Evolutionary conservation across 371 early-diverging fungal species (phyloP).

Genomic region (Syncephalastrum sp.): DNA sequence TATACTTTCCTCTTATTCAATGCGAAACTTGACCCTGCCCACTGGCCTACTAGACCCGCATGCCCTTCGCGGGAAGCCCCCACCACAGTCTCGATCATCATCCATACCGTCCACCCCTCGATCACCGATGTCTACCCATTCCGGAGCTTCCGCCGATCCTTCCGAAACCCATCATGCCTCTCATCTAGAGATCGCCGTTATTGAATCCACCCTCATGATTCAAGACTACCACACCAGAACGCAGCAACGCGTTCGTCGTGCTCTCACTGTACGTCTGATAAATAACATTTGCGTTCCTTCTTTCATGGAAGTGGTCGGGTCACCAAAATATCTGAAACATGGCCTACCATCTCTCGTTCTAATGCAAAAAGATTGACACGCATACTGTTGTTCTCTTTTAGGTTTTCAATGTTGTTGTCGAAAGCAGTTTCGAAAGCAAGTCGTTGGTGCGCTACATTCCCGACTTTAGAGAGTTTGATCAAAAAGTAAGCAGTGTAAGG

Average conservation of each 20-base stretch:
- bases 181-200: conserved; percentile 31
- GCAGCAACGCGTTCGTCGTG: conserved; percentile 24
- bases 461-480: conserved; percentile 62
- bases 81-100: background rate
- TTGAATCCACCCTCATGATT: conserved; percentile 31
- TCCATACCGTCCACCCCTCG: background rate
- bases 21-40: conserved; percentile 4
- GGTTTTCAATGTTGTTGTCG: conserved; percentile 59
- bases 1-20: background rate
- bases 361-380: conserved; percentile 8
- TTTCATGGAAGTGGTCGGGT: conserved; percentile 7
- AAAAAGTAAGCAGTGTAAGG: conserved; percentile 47
- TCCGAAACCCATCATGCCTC: conserved; percentile 4
- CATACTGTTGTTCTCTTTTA: conserved; percentile 10
- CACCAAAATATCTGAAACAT: conserved; percentile 21
- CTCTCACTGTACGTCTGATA: conserved; percentile 17
- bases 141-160: background rate
- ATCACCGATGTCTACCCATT: background rate
- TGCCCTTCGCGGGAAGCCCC: background rate
- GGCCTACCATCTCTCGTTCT: conserved; percentile 14
- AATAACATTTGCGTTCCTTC: no score
- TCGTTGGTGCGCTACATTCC: conserved; percentile 54
- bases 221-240: conserved; percentile 21
- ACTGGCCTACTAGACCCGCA: conserved; percentile 1
- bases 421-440: conserved; percentile 45